Base-by-base conservation (phyloP, 495 filamentous ascomycete genomes). In the Penicillium tannophilum region DNA sequence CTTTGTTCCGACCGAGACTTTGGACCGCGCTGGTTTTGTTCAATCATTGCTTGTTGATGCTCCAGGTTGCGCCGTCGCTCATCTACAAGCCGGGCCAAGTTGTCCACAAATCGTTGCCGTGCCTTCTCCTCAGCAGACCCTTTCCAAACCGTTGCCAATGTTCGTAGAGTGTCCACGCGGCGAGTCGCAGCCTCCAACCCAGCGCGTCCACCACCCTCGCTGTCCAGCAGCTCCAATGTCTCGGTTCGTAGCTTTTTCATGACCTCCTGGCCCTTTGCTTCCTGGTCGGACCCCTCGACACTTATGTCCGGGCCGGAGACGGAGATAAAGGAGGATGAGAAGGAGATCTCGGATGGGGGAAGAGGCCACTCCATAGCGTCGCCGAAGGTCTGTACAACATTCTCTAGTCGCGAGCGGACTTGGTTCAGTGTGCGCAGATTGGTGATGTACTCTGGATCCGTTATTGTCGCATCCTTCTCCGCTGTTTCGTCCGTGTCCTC, bases 351-450 rank as follows among this genome's bases (percentile, higher is more conserved):
- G 1, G 89, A 91, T 1, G 91, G 93, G 1, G 93, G 90, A 42
- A 98, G 82, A 12, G 90, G 87, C 83, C 94, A 97, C 62, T 92
- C 86, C 87, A 98, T 93, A 10, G 95, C 95, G 59, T 92, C 87
- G 53, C 92, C 92, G 67, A 98, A 98, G 23, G 86, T 88, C 69
- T 89, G 86, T 47, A 96, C 90, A 7, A 97, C 91, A 1, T 87
- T 82, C 64, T 97, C 91, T 11, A 98, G 79, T 16, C 91, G 86
- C 1, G 84, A 74, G 54, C 92, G 88, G 17, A 97, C 91, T n/a
- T 85, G 81, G 20, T 87, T 88, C 12, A 98, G 79, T 20, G 90
- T 97, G 63, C 89, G 88, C 44, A 98, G 82, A 49, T 89, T 84
- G 19, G 80, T 80, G 56, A 98, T 88, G 66, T 87, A 89, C 19